These are phyloP conservation scores for Alternaria arborescens DNA, from an alignment of 2,329 filamentous ascomycete species.

Conservation along the genomic window DNA sequence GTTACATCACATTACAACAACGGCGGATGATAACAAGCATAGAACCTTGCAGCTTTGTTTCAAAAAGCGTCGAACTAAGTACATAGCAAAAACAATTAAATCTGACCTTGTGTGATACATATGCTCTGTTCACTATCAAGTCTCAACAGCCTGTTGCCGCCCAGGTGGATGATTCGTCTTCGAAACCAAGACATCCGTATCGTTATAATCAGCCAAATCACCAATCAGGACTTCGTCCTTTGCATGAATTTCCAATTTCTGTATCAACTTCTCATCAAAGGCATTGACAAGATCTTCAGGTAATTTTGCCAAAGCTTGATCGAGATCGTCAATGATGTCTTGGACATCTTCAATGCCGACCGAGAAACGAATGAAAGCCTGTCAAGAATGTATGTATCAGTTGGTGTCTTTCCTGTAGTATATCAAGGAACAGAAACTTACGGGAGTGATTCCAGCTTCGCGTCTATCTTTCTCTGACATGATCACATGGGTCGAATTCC, in stretches of 20 bases:
- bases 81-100: not conserved
- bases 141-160: not conserved
- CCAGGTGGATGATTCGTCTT: not conserved
- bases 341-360: conserved; percentile 32
- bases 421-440: not conserved
- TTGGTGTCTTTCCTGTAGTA: conserved; percentile 25
- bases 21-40: not conserved
- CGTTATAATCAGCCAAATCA: not conserved
- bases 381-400: conserved; percentile 20
- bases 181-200: not conserved
- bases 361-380: conserved; percentile 30
- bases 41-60: not conserved
- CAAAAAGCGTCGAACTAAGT: not conserved
- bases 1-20: not conserved
- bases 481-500: conserved; percentile 37
- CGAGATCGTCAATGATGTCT: conserved; percentile 33
- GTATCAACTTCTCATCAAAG: not conserved
- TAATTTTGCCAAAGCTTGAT: conserved; percentile 26
- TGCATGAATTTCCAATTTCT: not conserved
- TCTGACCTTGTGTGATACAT: fast-evolving
- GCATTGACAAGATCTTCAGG: conserved; percentile 11
- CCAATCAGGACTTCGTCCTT: not conserved
- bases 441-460: conserved; percentile 5
- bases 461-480: conserved; percentile 29
- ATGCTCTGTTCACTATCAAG: not conserved